phyloP scores from a whole-genome alignment of 2,329 filamentous ascomycete genomes.

The Colletotrichum sp. region DNA sequence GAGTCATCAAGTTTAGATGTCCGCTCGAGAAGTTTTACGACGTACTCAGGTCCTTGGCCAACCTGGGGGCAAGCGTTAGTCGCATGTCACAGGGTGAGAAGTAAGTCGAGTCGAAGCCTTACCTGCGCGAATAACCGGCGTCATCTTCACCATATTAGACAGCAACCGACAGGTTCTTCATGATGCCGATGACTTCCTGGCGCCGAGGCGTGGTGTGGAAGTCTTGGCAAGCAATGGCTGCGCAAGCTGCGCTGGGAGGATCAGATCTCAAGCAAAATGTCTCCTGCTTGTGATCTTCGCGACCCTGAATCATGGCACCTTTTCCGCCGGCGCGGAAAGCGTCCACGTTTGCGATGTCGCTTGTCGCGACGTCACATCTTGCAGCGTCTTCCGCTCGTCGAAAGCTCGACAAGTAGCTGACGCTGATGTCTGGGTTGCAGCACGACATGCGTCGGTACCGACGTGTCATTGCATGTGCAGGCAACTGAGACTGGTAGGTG shows the following conservation, averaged over 20 bases:
- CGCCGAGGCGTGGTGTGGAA: background rate
- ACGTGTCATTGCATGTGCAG: background rate
- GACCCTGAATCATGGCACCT: too few relatives aligned
- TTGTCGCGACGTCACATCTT: background rate
- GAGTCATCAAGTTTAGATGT: conserved; percentile 21
- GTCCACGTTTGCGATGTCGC: too few relatives aligned
- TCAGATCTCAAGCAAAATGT: background rate
- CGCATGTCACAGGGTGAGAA: background rate
- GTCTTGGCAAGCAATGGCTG: background rate
- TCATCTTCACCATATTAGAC: conserved; percentile 4
- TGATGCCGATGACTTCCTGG: background rate
- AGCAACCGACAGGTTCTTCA: background rate
- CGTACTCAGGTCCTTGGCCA: conserved; percentile 25
- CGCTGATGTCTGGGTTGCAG: background rate
- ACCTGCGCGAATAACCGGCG: conserved; percentile 9
- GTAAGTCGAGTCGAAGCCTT: background rate
- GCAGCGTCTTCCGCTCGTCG: background rate
- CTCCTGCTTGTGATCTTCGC: background rate
- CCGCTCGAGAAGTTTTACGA: conserved; percentile 25
- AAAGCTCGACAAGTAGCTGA: background rate
- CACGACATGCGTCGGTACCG: background rate
- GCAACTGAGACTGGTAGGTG: background rate
- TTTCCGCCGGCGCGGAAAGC: too few relatives aligned
- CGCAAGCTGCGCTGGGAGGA: background rate
- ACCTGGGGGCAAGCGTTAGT: conserved; percentile 6